Evolutionary conservation across 208 protist species (phyloP).

Genomic region (Crithidia bombi): DNA sequence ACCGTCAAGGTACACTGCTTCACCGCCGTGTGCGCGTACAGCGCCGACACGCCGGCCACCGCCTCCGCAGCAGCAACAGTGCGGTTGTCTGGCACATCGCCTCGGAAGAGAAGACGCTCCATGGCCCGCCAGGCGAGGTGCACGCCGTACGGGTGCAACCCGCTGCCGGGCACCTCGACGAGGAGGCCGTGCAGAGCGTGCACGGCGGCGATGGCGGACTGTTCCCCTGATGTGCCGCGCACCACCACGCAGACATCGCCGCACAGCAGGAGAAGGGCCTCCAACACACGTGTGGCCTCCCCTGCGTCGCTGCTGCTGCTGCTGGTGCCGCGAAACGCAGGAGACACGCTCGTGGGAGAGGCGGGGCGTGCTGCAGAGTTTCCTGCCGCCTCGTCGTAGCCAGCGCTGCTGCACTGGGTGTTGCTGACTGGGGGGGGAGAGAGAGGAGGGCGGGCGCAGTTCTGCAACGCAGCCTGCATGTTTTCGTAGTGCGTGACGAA

Average conservation of each 20-base stretch:
- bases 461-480: constrained; percentile 33
- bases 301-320: not conserved
- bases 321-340: not conserved
- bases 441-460: not conserved
- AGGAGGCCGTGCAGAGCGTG: constrained; percentile 65
- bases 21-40: constrained; percentile 32
- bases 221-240: constrained; percentile 51
- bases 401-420: not conserved
- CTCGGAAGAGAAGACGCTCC: constrained; percentile 46
- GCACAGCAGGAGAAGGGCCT: constrained; percentile 53
- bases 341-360: not conserved
- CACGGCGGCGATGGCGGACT: constrained; percentile 52
- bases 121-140: constrained; percentile 53
- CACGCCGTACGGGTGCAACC: constrained; percentile 20
- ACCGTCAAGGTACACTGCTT: constrained; percentile 63
- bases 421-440: too few species aligned
- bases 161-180: constrained; percentile 38
- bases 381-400: not conserved
- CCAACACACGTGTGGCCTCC: constrained; percentile 28
- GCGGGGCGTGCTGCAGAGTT: not conserved
- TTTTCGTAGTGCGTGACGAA: constrained; percentile 55
- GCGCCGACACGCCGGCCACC: not conserved
- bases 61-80: not conserved
- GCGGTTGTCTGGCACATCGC: not conserved
- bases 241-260: constrained; percentile 49